Base-by-base conservation (phyloP, 371 early-diverging fungal species). In the Funneliformis caledonium region DNA sequence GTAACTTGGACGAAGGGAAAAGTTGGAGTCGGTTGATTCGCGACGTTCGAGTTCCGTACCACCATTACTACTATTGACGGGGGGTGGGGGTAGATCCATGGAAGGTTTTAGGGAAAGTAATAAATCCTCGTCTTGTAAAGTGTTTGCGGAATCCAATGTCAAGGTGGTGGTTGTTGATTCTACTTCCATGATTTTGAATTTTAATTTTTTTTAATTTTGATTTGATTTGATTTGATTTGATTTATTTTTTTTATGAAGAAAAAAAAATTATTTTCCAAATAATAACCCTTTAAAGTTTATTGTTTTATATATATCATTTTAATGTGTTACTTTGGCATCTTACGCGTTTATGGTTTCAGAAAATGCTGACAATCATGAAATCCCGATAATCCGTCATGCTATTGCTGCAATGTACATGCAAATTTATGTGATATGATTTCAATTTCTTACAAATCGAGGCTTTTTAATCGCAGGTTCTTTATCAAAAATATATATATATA, bases 21-120 rank as follows among this genome's bases (percentile, higher is more conserved):
- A 74, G 22, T n/a, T 65, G 11, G 67, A 65, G 33, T 65, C 69
- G 45, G 11, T 43, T 19, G 69, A 69, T n/a, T 42, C 69, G 22
- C 69, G 42, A 16, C 69, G 37, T 47, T 69, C 69, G 16, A 43
- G 43, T 16, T 31, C 67, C 31, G 33, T 16, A 69, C 69, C 16
- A 69, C 19, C 16, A 19, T 56, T 56, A 56, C 16, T 1, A 37
- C 7, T 4, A 56, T 19, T 56, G 56, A 7, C 11, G 4, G 11
- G 10, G 11, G 47, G 11, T 47, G 47, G 47, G 19, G 56, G 7
- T 4, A 19, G 4, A 7, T 56, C 56, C 37, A 37, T 37, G 16
- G 19, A 56, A 19, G 56, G 56, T 56, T 19, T 19, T 56, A 2
- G 56, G 37, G 37, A 37, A 37, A 37, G 37, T 37, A 37, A 37